Base-by-base conservation (phyloP, 768 basidiomycete species). In the Tulasnella sp. region DNA sequence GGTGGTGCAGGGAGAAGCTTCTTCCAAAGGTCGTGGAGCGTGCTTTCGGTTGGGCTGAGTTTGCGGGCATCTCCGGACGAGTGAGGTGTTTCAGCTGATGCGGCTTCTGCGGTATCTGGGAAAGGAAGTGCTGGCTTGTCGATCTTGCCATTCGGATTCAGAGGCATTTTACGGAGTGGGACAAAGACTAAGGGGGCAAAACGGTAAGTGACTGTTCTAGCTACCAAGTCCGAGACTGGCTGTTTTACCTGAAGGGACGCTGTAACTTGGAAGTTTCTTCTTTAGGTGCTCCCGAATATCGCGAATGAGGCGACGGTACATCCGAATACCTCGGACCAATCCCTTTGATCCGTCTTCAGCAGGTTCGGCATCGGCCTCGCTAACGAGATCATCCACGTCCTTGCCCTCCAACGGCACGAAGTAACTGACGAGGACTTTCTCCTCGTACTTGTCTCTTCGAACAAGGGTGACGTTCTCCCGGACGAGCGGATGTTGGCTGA, bases 401-500 rank as follows among this genome's bases (percentile, higher is more conserved):
- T 89, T 85, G 0, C 90, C 90, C 44, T 91, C 90, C 51, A 96
- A 85, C 16, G 98, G 97, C 20, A 99, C 98, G 81, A 99, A 94
- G 84, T 99, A 99, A 84, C 93, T 94, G 80, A 99, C 93, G 39
- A 99, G 90, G 44, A 98, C 96, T 87, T 99, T 99, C 86, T 99
- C 98, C 85, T 99, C 98, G 84, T 98, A 95, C 87, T 99, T 99
- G 86, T 99, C 97, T 83, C 97, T 87, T 81, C 97, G 87, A 67
- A 99, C 96, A 51, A 99, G 88, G 2, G 98, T 99, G 74, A 99
- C 96, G 83, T 99, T 99, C 85, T 99, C 98, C n/a, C 97, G 87
- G 2, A 99, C 90, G 26, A 95, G 89, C 10, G 94, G 92, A 83
- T 99, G 96, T 82, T 96, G 91, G 81, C 93, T 93, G 77, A 99